Evolutionary conservation across 2,329 filamentous ascomycete species (phyloP), one percentile per base, ranked within the genome.

Genomic region (Spiromastix sp.): DNA sequence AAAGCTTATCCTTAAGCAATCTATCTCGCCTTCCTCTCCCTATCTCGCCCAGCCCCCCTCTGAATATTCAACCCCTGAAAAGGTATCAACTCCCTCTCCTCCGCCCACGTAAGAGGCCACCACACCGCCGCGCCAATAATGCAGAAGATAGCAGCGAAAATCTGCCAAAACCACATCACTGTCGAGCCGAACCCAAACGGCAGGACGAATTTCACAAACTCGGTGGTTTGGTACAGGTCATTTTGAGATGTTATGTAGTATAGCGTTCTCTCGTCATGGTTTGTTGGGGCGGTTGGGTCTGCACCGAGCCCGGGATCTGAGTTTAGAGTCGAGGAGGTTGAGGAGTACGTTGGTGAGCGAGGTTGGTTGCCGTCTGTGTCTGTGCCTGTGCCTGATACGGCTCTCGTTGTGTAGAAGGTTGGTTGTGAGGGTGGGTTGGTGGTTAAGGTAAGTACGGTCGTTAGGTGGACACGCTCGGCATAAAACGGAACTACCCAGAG

Each of bases 401-500:
- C n/a, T n/a, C n/a, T n/a, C n/a, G n/a, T n/a, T n/a, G n/a, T n/a
- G n/a, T n/a, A 64, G 55, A 3, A 82, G 61, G 30, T 80, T 69
- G 1, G 71, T 72, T 18, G 76, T 70, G 22, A 81, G 71, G 9
- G 63, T 57, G 5, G 33, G 11, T 55, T 48, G 31, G 66, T 67
- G 2, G 66, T 65, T 11, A 89, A 72, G 25, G 71, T 63, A 3
- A 89, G 62, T 18, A 85, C 75, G 0, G 77, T 78, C 11, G 81
- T 77, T 8, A 89, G 72, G 5, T 68, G 66, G 10, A 84, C 81
- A 1, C 72, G 69, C 3, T 81, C 72, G 26, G 71, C 67, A 63
- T 87, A 81, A 51, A 86, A 77, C 3, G 85, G 85, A 12, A 93
- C 56, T 45, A 84, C 67, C 75, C 81, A 89, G 46, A 91, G 66